Base-by-base conservation (phyloP, 164 flowering plant species). In the Aristolochia contorta region DNA sequence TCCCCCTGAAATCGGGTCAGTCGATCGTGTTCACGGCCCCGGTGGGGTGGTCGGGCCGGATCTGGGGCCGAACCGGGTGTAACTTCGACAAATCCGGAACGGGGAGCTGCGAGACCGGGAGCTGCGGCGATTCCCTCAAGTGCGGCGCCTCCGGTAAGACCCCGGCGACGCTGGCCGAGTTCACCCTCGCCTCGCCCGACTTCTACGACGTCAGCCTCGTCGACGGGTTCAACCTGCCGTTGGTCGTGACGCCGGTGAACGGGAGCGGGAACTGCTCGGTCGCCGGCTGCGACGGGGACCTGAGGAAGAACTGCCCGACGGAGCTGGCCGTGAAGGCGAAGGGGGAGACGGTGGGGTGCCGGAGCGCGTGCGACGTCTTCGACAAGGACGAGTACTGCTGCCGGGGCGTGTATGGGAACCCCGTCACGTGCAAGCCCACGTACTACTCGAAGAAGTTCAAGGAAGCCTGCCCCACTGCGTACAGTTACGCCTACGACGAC, bases 1-100 rank as follows among this genome's bases (percentile, higher is more conserved):
- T 86, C 56, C 56, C 32, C 1, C 66, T 94, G 19, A 85, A 82
- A 57, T 58, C 86, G 0, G 81, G 84, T 23, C 81, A 88, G 51
- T 75, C 97, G 0, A 47, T 66, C 8, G 77, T 82, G 5, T 76
- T 79, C 70, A 77, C 71, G 0, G 95, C 93, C 8, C 97, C 96
- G 4, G 68, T 80, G 0, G 79, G 88, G 1, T 94, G 96, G 97
- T 22, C 65, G 0, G 99, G 99, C 22, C 85, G 99, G 14, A 88
- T 93, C 58, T 93, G 99, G 99, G 99, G 79, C 19, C 80, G 99
- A 65, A 86, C 88, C 14, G 97, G 97, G 18, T 93, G 99, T 79
- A 75, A 73, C 32, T 93, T 93, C 51, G 87, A 86, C 78, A 57
- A 58, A 10, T 67, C 27, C 24, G 99, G 96, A 12, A 74, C 59